Conservation (phyloP, 768 basidiomycete genomes). For the Pulveroboletus sp. region DNA sequence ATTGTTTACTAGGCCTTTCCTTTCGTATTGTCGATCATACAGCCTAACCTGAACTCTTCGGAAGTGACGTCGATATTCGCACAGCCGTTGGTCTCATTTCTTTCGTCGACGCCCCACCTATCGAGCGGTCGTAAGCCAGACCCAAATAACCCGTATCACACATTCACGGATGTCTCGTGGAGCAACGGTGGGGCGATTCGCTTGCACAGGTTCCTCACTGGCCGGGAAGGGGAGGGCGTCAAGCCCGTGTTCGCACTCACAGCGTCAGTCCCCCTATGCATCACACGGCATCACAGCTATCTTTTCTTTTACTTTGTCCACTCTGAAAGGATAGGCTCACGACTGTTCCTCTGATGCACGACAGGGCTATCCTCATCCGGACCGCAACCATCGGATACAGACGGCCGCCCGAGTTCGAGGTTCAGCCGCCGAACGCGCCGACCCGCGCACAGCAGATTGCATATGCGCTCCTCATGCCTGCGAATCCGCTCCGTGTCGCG, state of each 20-base stretch:
- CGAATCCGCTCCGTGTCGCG: constrained; percentile 21
- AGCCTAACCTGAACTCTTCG: constrained; percentile 76
- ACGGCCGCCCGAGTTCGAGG: constrained; percentile 40
- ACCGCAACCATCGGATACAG: constrained; percentile 48
- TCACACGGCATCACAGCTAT: background rate
- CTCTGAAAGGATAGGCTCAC: background rate
- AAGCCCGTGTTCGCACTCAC: constrained; percentile 90
- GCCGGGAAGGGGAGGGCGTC: constrained; percentile 75
- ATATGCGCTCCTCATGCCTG: constrained; percentile 33
- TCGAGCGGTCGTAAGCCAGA: constrained; percentile 51
- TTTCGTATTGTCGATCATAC: constrained; percentile 23
- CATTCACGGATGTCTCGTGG: constrained; percentile 50
- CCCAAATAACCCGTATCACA: constrained; percentile 52
- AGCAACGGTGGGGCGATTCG: constrained; percentile 39
- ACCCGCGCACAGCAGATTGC: constrained; percentile 39
- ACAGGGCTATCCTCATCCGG: constrained; percentile 48
- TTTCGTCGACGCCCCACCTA: constrained; percentile 57
- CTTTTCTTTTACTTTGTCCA: too few relatives aligned
- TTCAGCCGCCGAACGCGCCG: constrained; percentile 41
- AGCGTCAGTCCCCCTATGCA: constrained; percentile 49
- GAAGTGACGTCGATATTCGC: constrained; percentile 85
- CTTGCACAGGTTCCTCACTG: constrained; percentile 79
- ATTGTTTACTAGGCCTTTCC: background rate
- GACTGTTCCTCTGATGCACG: background rate
- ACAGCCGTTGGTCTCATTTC: constrained; percentile 73